Evolutionary conservation across 1,284 basidiomycete species (phyloP), one percentile per base, ranked within the genome.

Genomic region (Singerocomus rubriflavus): DNA sequence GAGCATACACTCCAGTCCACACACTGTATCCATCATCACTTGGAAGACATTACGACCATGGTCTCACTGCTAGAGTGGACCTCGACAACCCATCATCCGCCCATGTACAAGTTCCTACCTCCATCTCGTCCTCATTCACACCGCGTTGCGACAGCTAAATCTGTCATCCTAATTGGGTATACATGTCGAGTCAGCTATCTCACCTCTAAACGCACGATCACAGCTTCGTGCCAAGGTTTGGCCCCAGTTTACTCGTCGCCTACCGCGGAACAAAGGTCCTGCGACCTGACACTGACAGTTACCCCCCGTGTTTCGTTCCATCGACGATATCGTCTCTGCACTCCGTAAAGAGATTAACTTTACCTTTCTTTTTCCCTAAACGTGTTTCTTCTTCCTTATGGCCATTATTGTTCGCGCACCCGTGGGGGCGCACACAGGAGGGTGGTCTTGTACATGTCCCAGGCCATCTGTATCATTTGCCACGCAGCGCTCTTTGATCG

Each of bases 131-230:
- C 46, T 53, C 47, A 30, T 45, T 48, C 59, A 53, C 62, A 50
- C 46, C 47, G 44, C 52, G 50, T 44, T 16, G 46, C 49, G 62
- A 55, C 66, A 43, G 54, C 51, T 46, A n/a, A 50, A 53, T 46
- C 51, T 54, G 58, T 64, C 63, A 49, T 44, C 52, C 46, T 69
- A 58, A 69, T 53, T 45, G 51, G 62, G 64, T 53, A 62, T 42
- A 54, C 46, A 39, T 38, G 52, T 43, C 51, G 40, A 45, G 48
- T 50, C 27, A 42, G 53, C 52, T 17, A 36, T 48, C 55, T 32
- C 43, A 6, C 38, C 32, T 35, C 35, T 21, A 36, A 40, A 17
- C 50, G 52, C 41, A 17, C 40, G n/a, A 44, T 16, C 14, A 38
- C 41, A 27, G 17, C 38, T 16, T 38, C 3, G 31, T 29, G 34